A percentile compares a stretch with the other conserved stretches of the same genome.
Conservation (phyloP, 805 yeast genomes). For the Candida ortonii region DNA sequence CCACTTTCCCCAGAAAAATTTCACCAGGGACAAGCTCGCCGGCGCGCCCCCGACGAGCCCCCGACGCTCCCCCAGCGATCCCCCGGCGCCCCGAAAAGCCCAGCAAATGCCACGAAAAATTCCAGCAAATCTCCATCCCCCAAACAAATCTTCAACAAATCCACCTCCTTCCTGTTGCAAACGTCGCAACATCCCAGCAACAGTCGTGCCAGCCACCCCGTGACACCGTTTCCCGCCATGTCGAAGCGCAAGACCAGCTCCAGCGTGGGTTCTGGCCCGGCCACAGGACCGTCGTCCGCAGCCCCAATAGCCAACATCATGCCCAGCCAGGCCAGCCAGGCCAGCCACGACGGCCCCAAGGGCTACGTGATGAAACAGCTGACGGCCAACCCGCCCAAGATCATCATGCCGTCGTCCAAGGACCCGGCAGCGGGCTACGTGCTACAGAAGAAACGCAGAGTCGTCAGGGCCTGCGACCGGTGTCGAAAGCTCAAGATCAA, state of each 20-base stretch:
- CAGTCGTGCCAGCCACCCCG: no score
- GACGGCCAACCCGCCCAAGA: slow-evolving; percentile 24
- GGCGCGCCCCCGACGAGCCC: no score
- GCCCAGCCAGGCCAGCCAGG: slow-evolving; percentile 1
- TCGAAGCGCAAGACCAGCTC: slow-evolving; percentile 5
- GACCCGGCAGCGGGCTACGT: slow-evolving; percentile 15
- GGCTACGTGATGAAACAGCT: slow-evolving; percentile 13
- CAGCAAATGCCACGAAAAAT: no score
- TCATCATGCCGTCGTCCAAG: slow-evolving; percentile 26
- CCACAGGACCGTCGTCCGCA: slow-evolving; percentile 1
- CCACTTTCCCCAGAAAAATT: no score
- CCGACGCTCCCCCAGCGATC: no score
- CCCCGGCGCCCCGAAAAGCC: no score
- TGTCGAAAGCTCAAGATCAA: slow-evolving; percentile 51
- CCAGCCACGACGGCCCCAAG: slow-evolving; percentile 2
- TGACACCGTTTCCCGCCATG: no score
- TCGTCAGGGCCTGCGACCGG: slow-evolving; percentile 50
- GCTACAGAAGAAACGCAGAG: slow-evolving; percentile 35
- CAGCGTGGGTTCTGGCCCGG: slow-evolving; percentile 1
- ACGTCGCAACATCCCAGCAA: not conserved
- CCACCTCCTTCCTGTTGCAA: no score
- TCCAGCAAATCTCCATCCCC: no score
- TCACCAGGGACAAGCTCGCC: no score
- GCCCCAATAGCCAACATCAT: not conserved
- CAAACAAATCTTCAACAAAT: no score